These are phyloP conservation scores for Begonia loranthoides DNA, from an alignment of 306 rosid species.

Conservation along the genomic window DNA sequence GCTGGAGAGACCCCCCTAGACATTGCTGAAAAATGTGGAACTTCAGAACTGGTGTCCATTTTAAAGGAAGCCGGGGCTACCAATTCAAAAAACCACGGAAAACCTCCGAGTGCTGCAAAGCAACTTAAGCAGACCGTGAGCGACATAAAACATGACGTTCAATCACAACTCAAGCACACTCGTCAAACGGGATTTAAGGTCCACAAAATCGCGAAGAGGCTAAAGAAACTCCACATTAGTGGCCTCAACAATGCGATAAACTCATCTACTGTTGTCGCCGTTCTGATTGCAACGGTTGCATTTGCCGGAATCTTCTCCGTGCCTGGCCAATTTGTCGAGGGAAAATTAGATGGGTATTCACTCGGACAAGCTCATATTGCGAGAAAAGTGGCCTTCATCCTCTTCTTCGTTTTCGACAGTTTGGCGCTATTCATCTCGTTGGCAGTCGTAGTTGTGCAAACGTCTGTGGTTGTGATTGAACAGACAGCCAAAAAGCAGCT, in stretches of 20 bases:
- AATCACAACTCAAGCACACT: slow-evolving; percentile 84
- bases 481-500: slow-evolving; percentile 85
- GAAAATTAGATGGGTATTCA: slow-evolving; percentile 13
- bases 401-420: slow-evolving; percentile 72
- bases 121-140: slow-evolving; percentile 97
- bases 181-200: slow-evolving; percentile 84
- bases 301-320: slow-evolving; percentile 94
- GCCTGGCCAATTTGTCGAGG: slow-evolving; percentile 78
- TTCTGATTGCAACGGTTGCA: slow-evolving; percentile 94
- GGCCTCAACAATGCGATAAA: slow-evolving; percentile 93
- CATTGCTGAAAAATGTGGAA: slow-evolving; percentile 73
- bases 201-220: slow-evolving; percentile 81
- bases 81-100: slow-evolving; percentile 56
- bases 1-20: slow-evolving; percentile 90
- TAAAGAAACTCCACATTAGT: slow-evolving; percentile 87
- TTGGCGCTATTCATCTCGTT: slow-evolving; percentile 85
- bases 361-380: slow-evolving; percentile 79
- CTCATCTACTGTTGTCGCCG: slow-evolving; percentile 80
- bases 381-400: slow-evolving; percentile 40
- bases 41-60: slow-evolving; percentile 62
- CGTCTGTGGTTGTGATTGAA: slow-evolving; percentile 90
- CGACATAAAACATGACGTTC: slow-evolving; percentile 86
- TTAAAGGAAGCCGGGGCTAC: slow-evolving; percentile 82
- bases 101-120: slow-evolving; percentile 62
- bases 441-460: slow-evolving; percentile 94